Conservation (phyloP, 805 yeast genomes). For the Candida suzukii region DNA sequence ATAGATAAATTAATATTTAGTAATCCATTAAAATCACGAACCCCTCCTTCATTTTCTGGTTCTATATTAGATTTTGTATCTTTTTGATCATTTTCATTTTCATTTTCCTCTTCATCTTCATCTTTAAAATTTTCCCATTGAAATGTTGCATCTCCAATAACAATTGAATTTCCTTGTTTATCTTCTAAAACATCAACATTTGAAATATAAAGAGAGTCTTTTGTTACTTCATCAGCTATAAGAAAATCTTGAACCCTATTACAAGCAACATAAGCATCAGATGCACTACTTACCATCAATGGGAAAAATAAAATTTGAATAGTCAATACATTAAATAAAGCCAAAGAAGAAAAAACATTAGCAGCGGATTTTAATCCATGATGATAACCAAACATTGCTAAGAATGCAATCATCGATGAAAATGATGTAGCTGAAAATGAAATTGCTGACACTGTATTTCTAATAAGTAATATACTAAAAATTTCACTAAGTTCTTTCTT, state of each 20-base stretch:
- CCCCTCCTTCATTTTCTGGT: too few species aligned
- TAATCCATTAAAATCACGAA: slow-evolving; percentile 33
- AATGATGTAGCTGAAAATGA: slow-evolving; percentile 63
- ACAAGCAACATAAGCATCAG: slow-evolving; percentile 60
- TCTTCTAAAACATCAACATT: slow-evolving; percentile 7
- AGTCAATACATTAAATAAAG: slow-evolving; percentile 57
- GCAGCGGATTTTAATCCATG: slow-evolving; percentile 44
- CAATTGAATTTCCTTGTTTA: slow-evolving; percentile 33
- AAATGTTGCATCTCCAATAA: slow-evolving; percentile 47
- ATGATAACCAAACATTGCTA: slow-evolving; percentile 31
- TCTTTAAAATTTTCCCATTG: slow-evolving; percentile 51
- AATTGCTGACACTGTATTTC: slow-evolving; percentile 57
- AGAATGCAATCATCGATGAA: slow-evolving; percentile 58
- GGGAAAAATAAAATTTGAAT: slow-evolving; percentile 65
- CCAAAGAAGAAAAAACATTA: slow-evolving; percentile 59
- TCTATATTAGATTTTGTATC: background rate
- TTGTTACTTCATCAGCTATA: slow-evolving; percentile 32
- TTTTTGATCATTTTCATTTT: background rate
- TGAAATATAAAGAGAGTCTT: slow-evolving; percentile 13
- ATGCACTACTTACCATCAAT: slow-evolving; percentile 56
- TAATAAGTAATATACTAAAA: slow-evolving; percentile 54
- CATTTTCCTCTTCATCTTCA: slow-evolving; percentile 10
- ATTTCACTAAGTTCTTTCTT: slow-evolving; percentile 54
- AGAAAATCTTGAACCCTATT: slow-evolving; percentile 49
- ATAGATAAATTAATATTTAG: slow-evolving; percentile 44